Percentiles rank a stretch among this genome's conserved stretches.
These are phyloP conservation scores for Suillus plorans DNA, from an alignment of 768 basidiomycete species.

Conservation along the genomic window DNA sequence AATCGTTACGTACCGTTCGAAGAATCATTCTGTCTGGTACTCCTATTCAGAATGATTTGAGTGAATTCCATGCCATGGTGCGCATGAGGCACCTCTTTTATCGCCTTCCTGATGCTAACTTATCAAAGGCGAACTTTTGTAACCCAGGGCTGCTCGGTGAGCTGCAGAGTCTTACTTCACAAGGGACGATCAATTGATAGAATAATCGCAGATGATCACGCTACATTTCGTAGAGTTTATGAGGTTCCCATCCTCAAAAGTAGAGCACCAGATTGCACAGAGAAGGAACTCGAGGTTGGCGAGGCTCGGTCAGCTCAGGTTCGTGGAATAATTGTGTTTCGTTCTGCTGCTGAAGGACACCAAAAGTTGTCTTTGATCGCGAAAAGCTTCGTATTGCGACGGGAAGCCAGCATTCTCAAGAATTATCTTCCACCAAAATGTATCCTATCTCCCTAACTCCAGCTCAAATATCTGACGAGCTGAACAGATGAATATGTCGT, in stretches of 20 bases:
- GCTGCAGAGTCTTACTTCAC: constrained; percentile 11
- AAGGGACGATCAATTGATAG: background rate
- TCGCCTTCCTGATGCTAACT: background rate
- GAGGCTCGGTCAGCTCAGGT: constrained; percentile 79
- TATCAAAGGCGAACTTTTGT: constrained; percentile 79
- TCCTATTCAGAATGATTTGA: constrained; percentile 94
- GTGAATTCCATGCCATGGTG: constrained; percentile 97
- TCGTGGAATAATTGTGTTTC: constrained; percentile 5
- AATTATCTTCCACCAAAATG: constrained; percentile 91
- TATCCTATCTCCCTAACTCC: constrained; percentile 34
- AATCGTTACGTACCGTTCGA: constrained; percentile 68
- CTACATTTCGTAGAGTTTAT: constrained; percentile 76
- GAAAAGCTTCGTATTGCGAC: constrained; percentile 86
- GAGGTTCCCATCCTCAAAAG: constrained; percentile 87
- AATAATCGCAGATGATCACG: constrained; percentile 61
- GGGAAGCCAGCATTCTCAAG: constrained; percentile 80
- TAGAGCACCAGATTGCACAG: constrained; percentile 71
- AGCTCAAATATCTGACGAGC: constrained; percentile 4
- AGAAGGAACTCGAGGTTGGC: constrained; percentile 75
- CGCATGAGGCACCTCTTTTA: constrained; percentile 16
- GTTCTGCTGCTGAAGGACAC: background rate
- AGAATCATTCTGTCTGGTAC: constrained; percentile 93
- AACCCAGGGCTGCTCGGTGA: constrained; percentile 88
- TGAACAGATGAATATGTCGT: constrained; percentile 92
- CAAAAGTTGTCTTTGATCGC: constrained; percentile 68